Conservation (phyloP, 768 basidiomycete genomes). For the Rhizopogon sp. region DNA sequence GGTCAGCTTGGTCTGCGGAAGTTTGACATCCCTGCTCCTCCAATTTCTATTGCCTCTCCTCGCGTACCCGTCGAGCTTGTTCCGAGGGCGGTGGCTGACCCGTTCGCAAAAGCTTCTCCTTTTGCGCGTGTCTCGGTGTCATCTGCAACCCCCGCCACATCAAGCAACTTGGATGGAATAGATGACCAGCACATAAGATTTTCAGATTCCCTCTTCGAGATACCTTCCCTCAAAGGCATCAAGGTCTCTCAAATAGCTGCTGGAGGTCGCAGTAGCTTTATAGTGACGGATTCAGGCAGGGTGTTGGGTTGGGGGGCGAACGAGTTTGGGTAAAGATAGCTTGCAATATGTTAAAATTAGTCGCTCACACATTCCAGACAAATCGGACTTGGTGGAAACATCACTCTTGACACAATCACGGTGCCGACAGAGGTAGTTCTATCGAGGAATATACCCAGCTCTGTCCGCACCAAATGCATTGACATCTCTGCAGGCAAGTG, state of each 20-base stretch:
- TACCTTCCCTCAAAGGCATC: constrained; percentile 66
- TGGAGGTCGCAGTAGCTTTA: constrained; percentile 70
- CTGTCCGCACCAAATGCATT: constrained; percentile 54
- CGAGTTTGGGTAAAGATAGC: constrained; percentile 59
- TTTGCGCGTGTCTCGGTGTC: constrained; percentile 23
- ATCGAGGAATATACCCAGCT: constrained; percentile 47
- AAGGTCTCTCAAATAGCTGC: constrained; percentile 66
- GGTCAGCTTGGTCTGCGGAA: constrained; percentile 82
- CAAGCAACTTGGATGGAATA: constrained; percentile 20
- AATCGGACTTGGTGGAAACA: constrained; percentile 67
- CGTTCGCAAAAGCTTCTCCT: constrained; percentile 42
- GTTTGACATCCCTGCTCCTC: constrained; percentile 41
- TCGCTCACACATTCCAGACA: constrained; percentile 44
- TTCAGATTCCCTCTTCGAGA: constrained; percentile 67
- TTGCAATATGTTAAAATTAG: neutral
- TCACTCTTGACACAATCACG: constrained; percentile 62
- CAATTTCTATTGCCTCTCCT: constrained; percentile 9
- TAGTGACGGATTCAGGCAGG: constrained; percentile 58
- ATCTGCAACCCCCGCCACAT: constrained; percentile 16
- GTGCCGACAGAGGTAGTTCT: constrained; percentile 84
- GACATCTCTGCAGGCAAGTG: constrained; percentile 58
- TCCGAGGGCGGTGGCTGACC: constrained; percentile 51
- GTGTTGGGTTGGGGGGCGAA: constrained; percentile 92
- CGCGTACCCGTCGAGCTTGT: constrained; percentile 48
- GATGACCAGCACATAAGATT: constrained; percentile 51